phyloP scores from a whole-genome alignment of 495 filamentous ascomycete species.

The Penicillium goetzii region DNA sequence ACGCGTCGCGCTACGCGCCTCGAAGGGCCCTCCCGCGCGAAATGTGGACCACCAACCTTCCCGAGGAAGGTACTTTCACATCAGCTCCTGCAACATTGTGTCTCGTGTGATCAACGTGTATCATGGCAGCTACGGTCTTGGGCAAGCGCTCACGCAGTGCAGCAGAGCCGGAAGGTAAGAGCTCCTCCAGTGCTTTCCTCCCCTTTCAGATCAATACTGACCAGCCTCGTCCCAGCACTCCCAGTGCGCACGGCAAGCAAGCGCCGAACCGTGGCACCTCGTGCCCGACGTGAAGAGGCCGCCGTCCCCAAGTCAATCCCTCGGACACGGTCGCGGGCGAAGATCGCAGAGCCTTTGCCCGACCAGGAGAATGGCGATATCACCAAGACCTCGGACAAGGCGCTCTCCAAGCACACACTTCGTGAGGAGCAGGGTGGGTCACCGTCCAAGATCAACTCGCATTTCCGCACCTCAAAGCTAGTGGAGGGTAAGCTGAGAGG shows the following conservation, averaged over 20 bases:
- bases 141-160: conserved; percentile 66
- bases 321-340: conserved; percentile 39
- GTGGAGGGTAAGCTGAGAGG: conserved; percentile 36
- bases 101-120: conserved; percentile 9
- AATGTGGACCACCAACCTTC: conserved; percentile 6
- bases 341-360: conserved; percentile 27
- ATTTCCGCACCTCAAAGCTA: conserved; percentile 37
- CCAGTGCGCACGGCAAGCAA: conserved; percentile 61
- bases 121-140: conserved; percentile 63
- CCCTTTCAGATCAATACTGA: conserved; percentile 10
- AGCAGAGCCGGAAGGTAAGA: conserved; percentile 57
- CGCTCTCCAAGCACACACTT: conserved; percentile 36
- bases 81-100: conserved; percentile 13
- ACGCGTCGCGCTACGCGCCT: conserved; percentile 28
- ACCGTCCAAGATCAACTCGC: conserved; percentile 38
- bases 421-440: conserved; percentile 35
- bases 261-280: conserved; percentile 57
- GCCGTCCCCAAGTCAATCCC: conserved; percentile 28
- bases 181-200: conserved; percentile 6
- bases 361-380: conserved; percentile 38
- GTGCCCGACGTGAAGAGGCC: conserved; percentile 34
- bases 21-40: conserved; percentile 3
- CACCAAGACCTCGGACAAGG: conserved; percentile 29
- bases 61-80: conserved; percentile 21
- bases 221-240: conserved; percentile 32